phyloP scores from a whole-genome alignment of 148 eudicot species.

The Limonium bicolor region DNA sequence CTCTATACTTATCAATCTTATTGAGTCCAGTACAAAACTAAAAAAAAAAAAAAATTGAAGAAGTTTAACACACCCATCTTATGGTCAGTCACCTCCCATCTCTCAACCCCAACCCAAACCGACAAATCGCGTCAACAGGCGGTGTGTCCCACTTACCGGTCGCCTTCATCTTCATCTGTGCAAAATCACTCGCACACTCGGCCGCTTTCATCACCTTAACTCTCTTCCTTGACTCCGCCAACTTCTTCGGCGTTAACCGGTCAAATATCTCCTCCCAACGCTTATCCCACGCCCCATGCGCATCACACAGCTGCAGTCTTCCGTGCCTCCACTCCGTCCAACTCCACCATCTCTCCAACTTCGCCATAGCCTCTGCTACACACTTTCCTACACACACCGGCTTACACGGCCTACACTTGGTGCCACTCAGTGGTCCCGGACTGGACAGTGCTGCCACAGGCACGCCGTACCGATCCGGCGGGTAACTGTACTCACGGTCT shows the following conservation, averaged over 20 bases:
- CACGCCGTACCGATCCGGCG: constrained; percentile 46
- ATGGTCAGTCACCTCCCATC: too few species aligned
- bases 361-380: constrained; percentile 35
- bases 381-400: constrained; percentile 33
- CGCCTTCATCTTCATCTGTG: constrained; percentile 29
- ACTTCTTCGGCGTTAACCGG: constrained; percentile 21
- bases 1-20: too few species aligned
- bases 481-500: constrained; percentile 51
- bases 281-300: constrained; percentile 49
- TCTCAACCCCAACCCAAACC: too few species aligned
- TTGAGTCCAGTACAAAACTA: too few species aligned
- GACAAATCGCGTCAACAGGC: constrained; percentile 33
- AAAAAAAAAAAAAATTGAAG: too few species aligned
- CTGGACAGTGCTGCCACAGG: constrained; percentile 74
- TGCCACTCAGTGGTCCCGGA: constrained; percentile 64
- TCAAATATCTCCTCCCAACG: constrained; percentile 69
- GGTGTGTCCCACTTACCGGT: constrained; percentile 48
- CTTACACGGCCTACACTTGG: constrained; percentile 83
- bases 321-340: constrained; percentile 55
- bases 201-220: constrained; percentile 22
- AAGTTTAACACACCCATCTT: too few species aligned
- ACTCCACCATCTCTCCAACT: constrained; percentile 51
- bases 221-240: constrained; percentile 32
- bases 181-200: constrained; percentile 47
- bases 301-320: constrained; percentile 52